Base-by-base conservation (phyloP, 1,139 yeast genomes). In the Geotrichum carabidarum region DNA sequence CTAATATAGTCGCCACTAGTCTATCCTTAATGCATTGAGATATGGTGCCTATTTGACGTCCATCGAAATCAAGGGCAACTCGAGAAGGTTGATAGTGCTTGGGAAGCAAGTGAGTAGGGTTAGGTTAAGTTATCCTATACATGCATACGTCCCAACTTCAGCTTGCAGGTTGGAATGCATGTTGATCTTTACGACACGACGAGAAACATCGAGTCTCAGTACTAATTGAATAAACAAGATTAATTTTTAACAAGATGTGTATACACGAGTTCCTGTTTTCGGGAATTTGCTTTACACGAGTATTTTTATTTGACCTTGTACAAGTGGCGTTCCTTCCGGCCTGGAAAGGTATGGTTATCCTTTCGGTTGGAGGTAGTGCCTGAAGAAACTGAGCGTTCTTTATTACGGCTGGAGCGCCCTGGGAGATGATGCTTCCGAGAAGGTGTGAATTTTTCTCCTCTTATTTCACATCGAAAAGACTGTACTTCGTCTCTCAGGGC, bases 1-100 rank as follows among this genome's bases (percentile, higher is more conserved):
- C 94, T 77, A 7, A 86, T 94, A 69, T 81, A 83, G 45, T 80
- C 85, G 64, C 94, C 76, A 63, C 86, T 86, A 14, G 78, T 72
- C 56, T 76, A 77, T 3, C 86, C 93, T 65, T 86, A 94, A 32
- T 84, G 82, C 41, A 51, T 53, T 40, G 59, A 42, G 27, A 8
- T 8, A 14, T 17, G n/a, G 15, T 27, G 32, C 34, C 32, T 42
- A 37, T 27, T 42, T 4, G 44, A 27, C 12, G 44, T 22, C 34
- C 5, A 5, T 22, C 27, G 27, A 22, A 22, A 22, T 22, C 38
- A 15, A 38, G 17, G 18, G 15, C 4, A 30, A 17, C n/a, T 9
- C 46, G 27, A 3, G 27, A 22, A 22, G 27, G 27, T 22, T 12
- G 41, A 11, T 46, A 15, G 22, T 22, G 43, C 18, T 15, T 18